Base-by-base conservation (phyloP, 2,329 filamentous ascomycete species). In the Calonectria ilicicola region DNA sequence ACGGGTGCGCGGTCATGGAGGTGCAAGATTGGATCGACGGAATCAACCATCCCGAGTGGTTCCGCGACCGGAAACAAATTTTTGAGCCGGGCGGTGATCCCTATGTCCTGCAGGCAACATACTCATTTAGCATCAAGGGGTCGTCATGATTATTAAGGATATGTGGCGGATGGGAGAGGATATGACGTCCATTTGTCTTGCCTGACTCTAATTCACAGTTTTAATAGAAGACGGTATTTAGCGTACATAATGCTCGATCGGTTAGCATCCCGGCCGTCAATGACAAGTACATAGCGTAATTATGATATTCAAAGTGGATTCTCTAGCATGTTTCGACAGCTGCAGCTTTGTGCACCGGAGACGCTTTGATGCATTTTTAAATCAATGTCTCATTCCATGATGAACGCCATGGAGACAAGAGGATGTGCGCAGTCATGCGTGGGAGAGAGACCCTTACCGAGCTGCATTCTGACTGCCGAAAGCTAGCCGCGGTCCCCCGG, bases 1-100 rank as follows among this genome's bases (percentile, higher is more conserved):
- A 95, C 81, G 95, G 95, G 38, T 98, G 96, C 83, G 81, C 98
- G 29, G 96, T 98, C 62, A 90, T 98, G 83, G 96, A 98, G 86
- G 94, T 97, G 15, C 91, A 98, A 87, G 95, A 97, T 83, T 98
- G 92, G 91, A 98, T 98, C 80, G 96, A 98, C 82, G 95, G 89
- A 29, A 97, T 98, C 85, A 98, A 98, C 85, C 91, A 97, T 78
- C 96, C 96, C 0, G 91, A 95, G 83, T 98, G 96, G 96, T 91
- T 91, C 72, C 90, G 96, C 68, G 84, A 87, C 58, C 81, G 80
- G 67, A 91, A 89, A 84, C 91, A 93, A 80, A 85, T 93, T 72
- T 93, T 85, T 78, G 87, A 84, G 35, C 91, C 91, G 0, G 90
- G 88, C 10, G 90, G 86, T 67, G 88, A 89, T 73, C 89, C 90